A percentile compares a stretch with the other conserved stretches of the same genome.
These are phyloP conservation scores for Gnetum montanum DNA, from an alignment of 75 land plant genomes.

Conservation along the genomic window DNA sequence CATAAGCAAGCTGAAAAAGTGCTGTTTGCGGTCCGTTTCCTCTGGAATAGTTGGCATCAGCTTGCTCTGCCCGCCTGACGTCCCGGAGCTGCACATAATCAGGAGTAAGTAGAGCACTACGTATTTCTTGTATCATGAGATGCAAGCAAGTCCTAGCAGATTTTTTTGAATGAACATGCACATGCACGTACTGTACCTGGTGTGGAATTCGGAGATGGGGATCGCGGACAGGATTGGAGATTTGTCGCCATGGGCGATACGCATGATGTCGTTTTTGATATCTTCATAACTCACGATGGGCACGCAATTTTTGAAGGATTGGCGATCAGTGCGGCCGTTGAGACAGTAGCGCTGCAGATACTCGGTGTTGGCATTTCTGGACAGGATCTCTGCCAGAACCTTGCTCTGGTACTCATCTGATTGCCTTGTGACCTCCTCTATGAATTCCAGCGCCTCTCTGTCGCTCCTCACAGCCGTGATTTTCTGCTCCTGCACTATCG, in stretches of 20 bases:
- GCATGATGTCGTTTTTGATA: slow-evolving; percentile 15
- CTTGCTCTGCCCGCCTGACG: slow-evolving; percentile 82
- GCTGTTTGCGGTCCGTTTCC: slow-evolving; percentile 45
- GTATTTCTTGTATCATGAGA: too few species aligned
- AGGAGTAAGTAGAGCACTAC: too few species aligned
- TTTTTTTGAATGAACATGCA: too few species aligned
- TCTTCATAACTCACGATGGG: slow-evolving; percentile 21
- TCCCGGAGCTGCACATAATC: slow-evolving; percentile 62
- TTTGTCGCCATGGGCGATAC: slow-evolving; percentile 28
- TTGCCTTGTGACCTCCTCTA: slow-evolving; percentile 36
- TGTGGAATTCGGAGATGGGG: slow-evolving; percentile 20
- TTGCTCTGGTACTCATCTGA: slow-evolving; percentile 26
- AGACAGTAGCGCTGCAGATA: slow-evolving; percentile 49
- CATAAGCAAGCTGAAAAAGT: slow-evolving; percentile 62
- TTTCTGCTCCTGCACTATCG: neutral
- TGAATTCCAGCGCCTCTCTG: slow-evolving; percentile 26
- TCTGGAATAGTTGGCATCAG: slow-evolving; percentile 76
- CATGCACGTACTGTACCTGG: too few species aligned
- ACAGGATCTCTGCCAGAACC: slow-evolving; percentile 37
- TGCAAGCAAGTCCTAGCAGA: too few species aligned
- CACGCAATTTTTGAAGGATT: slow-evolving; percentile 11
- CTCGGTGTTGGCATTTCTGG: slow-evolving; percentile 30
- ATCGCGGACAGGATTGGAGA: slow-evolving; percentile 26
- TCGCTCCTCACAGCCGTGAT: neutral
- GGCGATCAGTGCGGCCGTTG: slow-evolving; percentile 14